Conservation (phyloP, 768 basidiomycete genomes). For the Leccinum rimulosum region DNA sequence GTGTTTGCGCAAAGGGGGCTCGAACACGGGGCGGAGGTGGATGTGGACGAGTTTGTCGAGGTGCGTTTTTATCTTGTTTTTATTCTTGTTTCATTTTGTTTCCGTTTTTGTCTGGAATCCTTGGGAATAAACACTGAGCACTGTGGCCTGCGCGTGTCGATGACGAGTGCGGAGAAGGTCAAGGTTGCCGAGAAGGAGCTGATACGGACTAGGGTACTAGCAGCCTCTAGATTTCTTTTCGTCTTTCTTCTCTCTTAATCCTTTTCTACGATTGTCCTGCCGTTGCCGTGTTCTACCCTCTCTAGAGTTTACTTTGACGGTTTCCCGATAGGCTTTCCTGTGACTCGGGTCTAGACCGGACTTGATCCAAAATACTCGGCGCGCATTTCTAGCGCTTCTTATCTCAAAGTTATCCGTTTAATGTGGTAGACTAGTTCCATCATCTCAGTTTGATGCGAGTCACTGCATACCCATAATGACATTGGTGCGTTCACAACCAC, state of each 20-base stretch:
- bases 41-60: conserved; percentile 88
- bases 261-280: background rate
- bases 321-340: background rate
- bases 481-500: no score
- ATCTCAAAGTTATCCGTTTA: no score
- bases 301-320: background rate
- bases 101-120: no score
- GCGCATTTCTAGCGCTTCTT: no score
- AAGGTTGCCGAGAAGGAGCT: conserved; percentile 36
- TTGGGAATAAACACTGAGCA: background rate
- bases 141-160: conserved; percentile 34
- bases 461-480: no score
- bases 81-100: background rate
- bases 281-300: background rate
- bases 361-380: background rate
- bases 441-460: background rate
- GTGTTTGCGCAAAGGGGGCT: conserved; percentile 78
- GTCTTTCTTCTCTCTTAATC: background rate
- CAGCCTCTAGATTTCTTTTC: conserved; percentile 6
- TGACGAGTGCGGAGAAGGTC: conserved; percentile 37
- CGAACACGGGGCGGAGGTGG: conserved; percentile 49
- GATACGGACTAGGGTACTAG: conserved; percentile 33
- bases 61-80: conserved; percentile 39
- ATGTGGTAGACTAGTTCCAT: background rate
- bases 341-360: background rate